Conservation (phyloP, 805 yeast genomes). For the Metschnikowia koreensis region DNA sequence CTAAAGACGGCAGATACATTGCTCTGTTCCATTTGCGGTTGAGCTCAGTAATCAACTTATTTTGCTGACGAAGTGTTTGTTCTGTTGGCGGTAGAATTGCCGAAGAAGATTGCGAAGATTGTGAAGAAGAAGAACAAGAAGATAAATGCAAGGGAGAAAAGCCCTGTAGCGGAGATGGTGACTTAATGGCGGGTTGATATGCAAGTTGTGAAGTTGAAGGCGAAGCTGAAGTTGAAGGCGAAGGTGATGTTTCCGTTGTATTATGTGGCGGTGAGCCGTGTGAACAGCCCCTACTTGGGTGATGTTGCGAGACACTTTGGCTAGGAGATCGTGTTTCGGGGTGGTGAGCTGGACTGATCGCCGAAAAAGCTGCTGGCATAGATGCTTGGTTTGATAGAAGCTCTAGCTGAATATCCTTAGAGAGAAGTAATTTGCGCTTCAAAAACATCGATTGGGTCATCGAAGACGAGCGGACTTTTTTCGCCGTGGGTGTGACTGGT, state of each 20-base stretch:
- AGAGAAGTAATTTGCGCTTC: slow-evolving; percentile 31
- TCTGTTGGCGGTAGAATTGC: slow-evolving; percentile 7
- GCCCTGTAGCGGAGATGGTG: slow-evolving; percentile 4
- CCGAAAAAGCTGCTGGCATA: slow-evolving; percentile 3
- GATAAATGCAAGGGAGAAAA: slow-evolving; percentile 2
- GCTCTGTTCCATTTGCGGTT: slow-evolving; percentile 43
- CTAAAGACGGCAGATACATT: slow-evolving; percentile 11
- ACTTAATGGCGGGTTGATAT: neutral
- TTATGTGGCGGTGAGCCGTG: neutral
- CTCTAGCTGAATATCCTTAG: slow-evolving; percentile 42
- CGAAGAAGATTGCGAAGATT: neutral
- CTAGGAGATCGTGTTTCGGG: slow-evolving; percentile 2
- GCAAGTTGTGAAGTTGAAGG: neutral
- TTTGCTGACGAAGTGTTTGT: slow-evolving; percentile 28
- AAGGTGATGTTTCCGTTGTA: neutral
- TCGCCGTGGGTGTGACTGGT: slow-evolving; percentile 7
- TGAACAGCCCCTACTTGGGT: neutral
- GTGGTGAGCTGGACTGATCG: neutral
- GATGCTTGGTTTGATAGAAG: slow-evolving; percentile 19
- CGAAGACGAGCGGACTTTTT: slow-evolving; percentile 18
- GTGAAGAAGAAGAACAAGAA: neutral
- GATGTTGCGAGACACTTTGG: neutral
- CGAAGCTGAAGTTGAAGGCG: neutral
- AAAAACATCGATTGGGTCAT: slow-evolving; percentile 27
- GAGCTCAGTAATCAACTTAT: slow-evolving; percentile 32